These are phyloP conservation scores for Plectosphaerella cucumerina DNA, from an alignment of 2,329 filamentous ascomycete genomes.

Conservation along the genomic window DNA sequence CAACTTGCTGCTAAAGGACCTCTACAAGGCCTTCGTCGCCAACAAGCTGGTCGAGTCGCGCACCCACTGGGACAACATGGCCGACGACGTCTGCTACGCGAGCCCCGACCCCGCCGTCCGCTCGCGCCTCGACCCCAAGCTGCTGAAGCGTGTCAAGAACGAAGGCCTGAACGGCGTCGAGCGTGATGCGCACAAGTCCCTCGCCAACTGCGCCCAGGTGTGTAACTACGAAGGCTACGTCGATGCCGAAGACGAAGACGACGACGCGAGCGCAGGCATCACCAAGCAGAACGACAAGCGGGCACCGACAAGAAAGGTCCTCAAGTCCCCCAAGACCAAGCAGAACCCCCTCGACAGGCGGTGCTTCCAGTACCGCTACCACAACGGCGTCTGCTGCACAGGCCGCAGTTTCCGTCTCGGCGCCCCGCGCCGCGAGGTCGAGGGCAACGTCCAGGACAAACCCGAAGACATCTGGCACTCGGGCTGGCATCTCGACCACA, in stretches of 20 bases:
- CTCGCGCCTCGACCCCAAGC: conserved; percentile 22
- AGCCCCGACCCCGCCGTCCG: conserved; percentile 31
- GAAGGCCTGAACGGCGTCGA: conserved; percentile 34
- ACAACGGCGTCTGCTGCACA: conserved; percentile 39
- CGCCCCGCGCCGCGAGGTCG: conserved; percentile 26
- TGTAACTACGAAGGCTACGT: conserved; percentile 38
- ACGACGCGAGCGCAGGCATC: conserved; percentile 21
- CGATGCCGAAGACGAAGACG: conserved; percentile 27
- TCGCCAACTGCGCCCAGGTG: conserved; percentile 43
- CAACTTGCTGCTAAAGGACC: conserved; percentile 40
- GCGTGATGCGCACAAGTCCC: conserved; percentile 38
- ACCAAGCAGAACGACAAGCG: conserved; percentile 14
- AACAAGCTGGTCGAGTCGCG: conserved; percentile 35
- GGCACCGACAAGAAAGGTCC: background rate
- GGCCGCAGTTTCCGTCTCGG: conserved; percentile 39
- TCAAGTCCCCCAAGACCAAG: conserved; percentile 21
- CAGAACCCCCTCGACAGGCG: conserved; percentile 18
- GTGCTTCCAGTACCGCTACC: conserved; percentile 44
- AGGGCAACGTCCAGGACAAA: conserved; percentile 4
- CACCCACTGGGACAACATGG: conserved; percentile 49
- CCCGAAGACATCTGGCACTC: conserved; percentile 31
- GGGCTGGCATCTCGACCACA: conserved; percentile 43
- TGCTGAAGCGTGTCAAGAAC: conserved; percentile 29
- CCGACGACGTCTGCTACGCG: conserved; percentile 42
- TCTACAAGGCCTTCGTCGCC: conserved; percentile 44